Base-by-base conservation (phyloP, 1,284 basidiomycete genomes). In the Megacollybia platyphylla region DNA sequence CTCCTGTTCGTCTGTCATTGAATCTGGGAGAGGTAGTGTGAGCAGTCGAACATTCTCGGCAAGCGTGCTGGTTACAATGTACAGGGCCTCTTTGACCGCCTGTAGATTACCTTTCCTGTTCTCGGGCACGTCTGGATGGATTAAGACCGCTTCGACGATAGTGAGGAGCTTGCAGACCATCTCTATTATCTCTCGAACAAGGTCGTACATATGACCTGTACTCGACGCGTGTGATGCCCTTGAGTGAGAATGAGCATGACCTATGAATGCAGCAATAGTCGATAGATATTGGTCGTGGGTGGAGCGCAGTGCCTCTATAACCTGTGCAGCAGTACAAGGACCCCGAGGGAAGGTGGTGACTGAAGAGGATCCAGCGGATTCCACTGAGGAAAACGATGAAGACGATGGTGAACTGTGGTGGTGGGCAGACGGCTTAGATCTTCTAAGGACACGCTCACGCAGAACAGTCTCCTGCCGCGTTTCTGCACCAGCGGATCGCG, bases 231-330 rank as follows among this genome's bases (percentile, higher is more conserved):
- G 90, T 13, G 87, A 87, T 18, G 77, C 70, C 42, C 87, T 79
- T 13, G 87, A 84, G 65, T 97, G 89, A 10, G 87, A 88, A 56
- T 98, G 93, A 1, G 91, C 87, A 55, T 97, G 92, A 1, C 93
- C 93, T 53, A 98, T 94, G 59, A 98, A 93, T 2, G 92, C 92
- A 8, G 94, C 93, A 53, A 97, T 90, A 11, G 89, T 87, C 4
- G 90, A 94, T 5, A 97, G 68, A 49, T 96, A 85, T 46, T 86
- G 79, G 54, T 94, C 90, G 57, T 94, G 89, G 7, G 87, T 87
- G 42, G 69, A 60, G 15, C 81, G 77, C 24, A 89, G 66, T 4
- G 76, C 73, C 42, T 82, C 79, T 58, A 83, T 70, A 4, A 87
- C 75, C 52, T 83, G 76, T 2, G 68, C 58, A 26, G 76, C 68